Base-by-base conservation (phyloP, 164 flowering plant genomes). In the Magnolia changhungtana region DNA sequence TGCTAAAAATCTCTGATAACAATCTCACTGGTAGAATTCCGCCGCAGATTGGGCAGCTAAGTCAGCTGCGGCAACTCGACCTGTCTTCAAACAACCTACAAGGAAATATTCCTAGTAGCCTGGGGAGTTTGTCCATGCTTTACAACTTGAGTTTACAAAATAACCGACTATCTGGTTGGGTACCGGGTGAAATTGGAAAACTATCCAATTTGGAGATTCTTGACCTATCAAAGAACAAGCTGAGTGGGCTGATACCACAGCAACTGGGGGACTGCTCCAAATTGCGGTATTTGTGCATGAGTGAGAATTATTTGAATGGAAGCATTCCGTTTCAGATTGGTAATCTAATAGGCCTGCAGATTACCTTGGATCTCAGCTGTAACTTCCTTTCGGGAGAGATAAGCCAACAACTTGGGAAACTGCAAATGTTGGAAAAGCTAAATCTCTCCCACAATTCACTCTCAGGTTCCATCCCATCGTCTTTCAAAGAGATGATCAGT, bases 401-500 rank as follows among this genome's bases (percentile, higher is more conserved):
- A 73, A n/a, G 58, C 14, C 67, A 65, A 1, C 67, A 73, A 21
- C 52, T 73, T 18, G 50, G 75, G 18, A 73, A 73, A 10, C 37
- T 73, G 51, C 49, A 13, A 13, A 10, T 16, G 23, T n/a, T 73
- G 75, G 19, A 45, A 0, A 73, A 59, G 64, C 72, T 81, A 7
- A 73, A 78, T 45, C 72, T 81, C 67, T 76, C 79, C 63, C 72
- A 65, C 51, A 81, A 81, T 59, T 59, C 69, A 6, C 73, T 81
- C 71, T 52, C 77, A 75, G 81, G 72, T 18, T 18, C 13, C 63
- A 73, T 81, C 23, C 83, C 83, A 8, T 2, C 69, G 3, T 70
- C 75, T 2, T 69, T 81, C 23, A 76, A 75, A 65, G 74, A 14
- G 69, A 45, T 76, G 50, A 9, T 20, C 5, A 14, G 29, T 21